Conservation (phyloP, 2,329 filamentous ascomycete genomes). For the Beauveria sp. region DNA sequence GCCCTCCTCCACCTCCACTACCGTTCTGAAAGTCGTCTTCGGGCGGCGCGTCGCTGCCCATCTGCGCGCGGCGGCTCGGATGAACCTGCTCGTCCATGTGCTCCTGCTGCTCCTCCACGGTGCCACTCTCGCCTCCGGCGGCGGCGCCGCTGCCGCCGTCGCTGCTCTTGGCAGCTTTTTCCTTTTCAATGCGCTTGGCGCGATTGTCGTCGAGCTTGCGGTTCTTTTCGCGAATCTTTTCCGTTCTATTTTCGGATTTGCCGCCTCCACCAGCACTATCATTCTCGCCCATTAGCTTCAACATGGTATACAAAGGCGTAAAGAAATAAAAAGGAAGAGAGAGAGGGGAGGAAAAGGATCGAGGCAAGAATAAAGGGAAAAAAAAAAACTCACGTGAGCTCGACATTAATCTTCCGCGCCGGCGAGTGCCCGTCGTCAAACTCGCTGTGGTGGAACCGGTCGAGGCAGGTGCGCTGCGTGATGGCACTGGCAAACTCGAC, state of each 20-base stretch:
- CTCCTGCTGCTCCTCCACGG: constrained; percentile 20
- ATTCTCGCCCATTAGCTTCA: too few relatives aligned
- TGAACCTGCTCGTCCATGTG: constrained; percentile 37
- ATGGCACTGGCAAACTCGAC: constrained; percentile 83
- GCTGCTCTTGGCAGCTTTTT: constrained; percentile 31
- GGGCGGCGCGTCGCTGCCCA: constrained; percentile 18
- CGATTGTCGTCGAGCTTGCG: constrained; percentile 67
- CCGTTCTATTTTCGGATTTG: constrained; percentile 62
- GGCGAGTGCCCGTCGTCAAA: constrained; percentile 53
- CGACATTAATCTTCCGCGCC: constrained; percentile 79
- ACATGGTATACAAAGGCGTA: too few relatives aligned
- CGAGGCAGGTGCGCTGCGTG: constrained; percentile 86
- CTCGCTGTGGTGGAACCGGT: constrained; percentile 79
- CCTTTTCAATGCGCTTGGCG: constrained; percentile 38
- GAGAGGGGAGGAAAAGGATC: too few relatives aligned
- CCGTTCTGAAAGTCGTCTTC: neutral
- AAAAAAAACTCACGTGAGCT: constrained; percentile 62
- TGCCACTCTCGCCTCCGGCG: constrained; percentile 15
- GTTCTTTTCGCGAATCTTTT: constrained; percentile 82
- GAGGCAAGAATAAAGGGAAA: too few relatives aligned
- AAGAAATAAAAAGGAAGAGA: too few relatives aligned
- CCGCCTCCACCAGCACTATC: constrained; percentile 72
- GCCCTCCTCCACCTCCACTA: neutral
- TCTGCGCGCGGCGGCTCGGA: constrained; percentile 39
- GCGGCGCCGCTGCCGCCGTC: constrained; percentile 19